Percentiles rank a stretch among this genome's conserved stretches.
These are phyloP conservation scores for Proliferodiscus dingleyae DNA, from an alignment of 2,329 filamentous ascomycete species.

Conservation along the genomic window DNA sequence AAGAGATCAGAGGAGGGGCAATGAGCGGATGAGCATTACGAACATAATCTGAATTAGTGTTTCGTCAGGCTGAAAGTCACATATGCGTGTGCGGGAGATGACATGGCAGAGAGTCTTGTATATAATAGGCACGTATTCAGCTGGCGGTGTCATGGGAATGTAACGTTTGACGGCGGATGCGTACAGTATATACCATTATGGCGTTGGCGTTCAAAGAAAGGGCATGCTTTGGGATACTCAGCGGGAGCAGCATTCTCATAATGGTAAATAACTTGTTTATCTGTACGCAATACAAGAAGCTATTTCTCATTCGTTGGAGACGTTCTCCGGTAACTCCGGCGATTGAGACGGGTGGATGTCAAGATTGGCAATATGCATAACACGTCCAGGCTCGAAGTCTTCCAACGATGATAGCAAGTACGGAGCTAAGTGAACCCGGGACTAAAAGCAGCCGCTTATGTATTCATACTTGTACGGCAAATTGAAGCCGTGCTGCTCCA, in stretches of 20 bases:
- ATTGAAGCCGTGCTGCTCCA: too few relatives aligned
- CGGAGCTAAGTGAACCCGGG: too few relatives aligned
- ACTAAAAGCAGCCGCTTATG: too few relatives aligned
- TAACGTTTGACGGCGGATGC: not conserved
- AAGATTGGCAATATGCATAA: too few relatives aligned
- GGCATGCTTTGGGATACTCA: not conserved
- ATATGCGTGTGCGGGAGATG: not conserved
- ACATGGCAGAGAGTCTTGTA: not conserved
- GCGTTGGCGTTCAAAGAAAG: conserved; percentile 1
- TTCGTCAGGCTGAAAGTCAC: not conserved
- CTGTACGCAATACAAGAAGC: not conserved
- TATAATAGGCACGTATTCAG: not conserved
- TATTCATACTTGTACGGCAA: too few relatives aligned
- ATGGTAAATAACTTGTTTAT: not conserved
- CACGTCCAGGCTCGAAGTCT: too few relatives aligned
- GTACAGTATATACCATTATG: not conserved
- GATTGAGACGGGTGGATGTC: too few relatives aligned
- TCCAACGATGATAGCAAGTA: too few relatives aligned
- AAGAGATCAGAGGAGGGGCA: conserved; percentile 15
- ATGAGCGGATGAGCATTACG: conserved; percentile 29
- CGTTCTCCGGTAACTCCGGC: too few relatives aligned
- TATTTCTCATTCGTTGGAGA: not conserved
- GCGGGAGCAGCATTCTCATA: not conserved
- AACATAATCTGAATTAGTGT: conserved; percentile 23
- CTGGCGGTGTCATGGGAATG: not conserved